Evolutionary conservation across 2,329 filamentous ascomycete genomes (phyloP), one percentile per base, ranked within the genome.

Genomic region (Fusarium mexicanum): DNA sequence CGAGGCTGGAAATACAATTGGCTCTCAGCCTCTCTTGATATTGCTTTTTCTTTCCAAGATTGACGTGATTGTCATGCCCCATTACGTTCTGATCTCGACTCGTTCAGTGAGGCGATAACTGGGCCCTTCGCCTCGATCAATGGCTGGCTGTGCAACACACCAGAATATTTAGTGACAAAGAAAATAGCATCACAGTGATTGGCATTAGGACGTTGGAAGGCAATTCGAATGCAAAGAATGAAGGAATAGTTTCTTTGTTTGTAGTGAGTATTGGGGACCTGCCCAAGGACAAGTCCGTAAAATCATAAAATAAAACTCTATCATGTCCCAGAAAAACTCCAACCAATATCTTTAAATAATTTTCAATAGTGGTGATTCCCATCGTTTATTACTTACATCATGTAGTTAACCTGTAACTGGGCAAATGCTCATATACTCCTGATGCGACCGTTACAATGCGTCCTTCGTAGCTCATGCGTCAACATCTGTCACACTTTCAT

Each of bases 81-180:
- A 17, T 61, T 72, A 26, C 20, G 41, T 54, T 64, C 41, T 51
- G 37, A 44, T 35, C 41, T 64, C 67, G 62, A 64, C 44, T 76
- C 64, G 26, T 59, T 70, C 26, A 66, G 68, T 74, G 71, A 76
- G 74, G 73, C 74, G 71, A 70, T 51, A 50, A 31, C 40, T 70
- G 38, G 53, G 59, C 53, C 55, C 38, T 48, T 59, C 67, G 73
- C 73, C 73, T 69, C 20, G 44, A 59, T 40, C 8, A 74, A 74
- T 31, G 67, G 70, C 67, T 75, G 67, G 73, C 61, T 61, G 46
- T 58, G 44, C 54, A 33, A 61, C 54, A 37, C 22, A 33, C 20
- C 22, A 33, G 43, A 22, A 55, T 17, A 24, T 33, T 44, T 11
- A 18, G 29, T 24, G 29, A 24, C 8, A 53, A 37, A 20, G 11